Evolutionary conservation across 306 rosid genomes (phyloP).

Genomic region (Phaseolus lunatus): DNA sequence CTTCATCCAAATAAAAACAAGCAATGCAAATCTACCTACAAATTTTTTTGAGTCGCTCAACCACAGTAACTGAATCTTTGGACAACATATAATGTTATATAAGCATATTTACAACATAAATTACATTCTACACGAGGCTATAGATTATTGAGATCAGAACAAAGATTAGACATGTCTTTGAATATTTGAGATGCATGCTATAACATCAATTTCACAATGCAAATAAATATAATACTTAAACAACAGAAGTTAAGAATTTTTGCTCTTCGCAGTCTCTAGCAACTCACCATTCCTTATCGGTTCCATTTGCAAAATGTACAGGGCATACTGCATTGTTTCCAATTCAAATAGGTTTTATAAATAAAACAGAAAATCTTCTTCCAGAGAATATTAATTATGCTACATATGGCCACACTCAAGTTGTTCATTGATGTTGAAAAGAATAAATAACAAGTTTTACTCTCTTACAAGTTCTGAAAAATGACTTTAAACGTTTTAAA

Average conservation of each 20-base stretch:
- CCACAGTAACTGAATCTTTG: not conserved
- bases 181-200: not conserved
- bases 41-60: too few species aligned
- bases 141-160: not conserved
- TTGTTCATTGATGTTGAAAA: slow-evolving; percentile 1
- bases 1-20: not conserved
- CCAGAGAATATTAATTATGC: not conserved
- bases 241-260: not conserved
- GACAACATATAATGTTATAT: not conserved
- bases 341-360: slow-evolving; percentile 14
- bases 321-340: slow-evolving; percentile 1
- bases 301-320: slow-evolving; percentile 19
- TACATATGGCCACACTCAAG: slow-evolving; percentile 1
- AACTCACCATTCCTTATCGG: not conserved
- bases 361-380: slow-evolving; percentile 24
- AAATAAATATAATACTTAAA: not conserved
- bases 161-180: not conserved
- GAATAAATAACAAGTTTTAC: not conserved
- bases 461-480: slow-evolving; percentile 28
- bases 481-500: slow-evolving; percentile 4
- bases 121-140: not conserved
- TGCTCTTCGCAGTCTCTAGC: slow-evolving; percentile 5
- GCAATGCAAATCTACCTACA: not conserved
- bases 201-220: not conserved
- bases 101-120: slow-evolving; percentile 6